These are phyloP conservation scores for Trichoderma parareesei DNA, from an alignment of 495 filamentous ascomycete genomes.

Conservation along the genomic window DNA sequence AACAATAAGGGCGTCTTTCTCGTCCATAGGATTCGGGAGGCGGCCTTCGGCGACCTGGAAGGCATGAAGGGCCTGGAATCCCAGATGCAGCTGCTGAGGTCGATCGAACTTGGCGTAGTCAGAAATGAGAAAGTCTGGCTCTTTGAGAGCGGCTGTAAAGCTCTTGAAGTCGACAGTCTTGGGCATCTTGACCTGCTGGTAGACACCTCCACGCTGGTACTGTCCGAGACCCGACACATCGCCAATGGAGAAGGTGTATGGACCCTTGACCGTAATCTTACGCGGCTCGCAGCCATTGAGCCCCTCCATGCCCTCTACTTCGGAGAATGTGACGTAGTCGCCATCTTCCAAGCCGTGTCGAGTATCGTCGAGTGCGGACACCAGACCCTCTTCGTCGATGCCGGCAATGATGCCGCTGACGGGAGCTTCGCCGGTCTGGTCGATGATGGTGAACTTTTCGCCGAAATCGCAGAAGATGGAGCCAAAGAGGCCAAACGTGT, in stretches of 20 bases:
- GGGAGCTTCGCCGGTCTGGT: conserved; percentile 83
- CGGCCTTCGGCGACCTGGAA: conserved; percentile 65
- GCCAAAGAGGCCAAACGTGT: conserved; percentile 91
- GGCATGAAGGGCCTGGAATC: conserved; percentile 83
- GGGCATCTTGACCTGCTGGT: conserved; percentile 94
- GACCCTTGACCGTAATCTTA: conserved; percentile 88
- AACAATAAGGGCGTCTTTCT: conserved; percentile 73
- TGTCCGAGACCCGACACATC: conserved; percentile 79
- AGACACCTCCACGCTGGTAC: conserved; percentile 83
- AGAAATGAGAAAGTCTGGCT: conserved; percentile 82
- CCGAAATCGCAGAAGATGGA: conserved; percentile 97
- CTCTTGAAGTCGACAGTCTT: conserved; percentile 87
- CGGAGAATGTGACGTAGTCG: conserved; percentile 90
- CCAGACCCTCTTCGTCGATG: conserved; percentile 80
- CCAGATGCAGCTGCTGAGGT: conserved; percentile 82
- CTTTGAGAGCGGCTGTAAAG: conserved; percentile 64
- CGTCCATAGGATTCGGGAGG: conserved; percentile 74
- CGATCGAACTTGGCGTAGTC: conserved; percentile 98
- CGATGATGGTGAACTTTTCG: conserved; percentile 79
- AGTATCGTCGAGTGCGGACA: conserved; percentile 92
- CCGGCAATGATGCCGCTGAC: conserved; percentile 83
- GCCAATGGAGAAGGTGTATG: conserved; percentile 95
- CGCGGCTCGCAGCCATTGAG: conserved; percentile 75
- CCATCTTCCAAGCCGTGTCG: conserved; percentile 94
- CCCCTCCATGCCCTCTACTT: conserved; percentile 86